phyloP scores from a whole-genome alignment of 148 eudicot species.

The Camellia sinensis region DNA sequence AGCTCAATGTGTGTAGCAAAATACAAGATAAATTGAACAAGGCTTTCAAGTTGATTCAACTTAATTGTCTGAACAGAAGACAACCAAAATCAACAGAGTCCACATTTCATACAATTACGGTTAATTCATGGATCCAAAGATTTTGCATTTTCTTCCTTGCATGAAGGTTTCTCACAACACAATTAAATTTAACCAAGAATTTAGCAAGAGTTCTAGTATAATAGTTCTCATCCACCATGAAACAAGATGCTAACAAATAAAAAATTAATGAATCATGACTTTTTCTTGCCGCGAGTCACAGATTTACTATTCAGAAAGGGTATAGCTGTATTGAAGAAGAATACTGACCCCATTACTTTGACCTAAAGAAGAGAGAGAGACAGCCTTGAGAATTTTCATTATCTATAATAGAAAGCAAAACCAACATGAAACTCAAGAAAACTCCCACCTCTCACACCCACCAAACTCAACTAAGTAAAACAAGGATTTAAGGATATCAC shows the following conservation, averaged over 20 bases:
- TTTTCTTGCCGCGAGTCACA: neutral
- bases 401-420: neutral
- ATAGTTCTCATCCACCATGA: neutral
- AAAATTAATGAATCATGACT: neutral
- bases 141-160: too few species aligned
- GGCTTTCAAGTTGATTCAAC: too few species aligned
- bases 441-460: neutral
- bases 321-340: too few species aligned
- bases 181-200: too few species aligned
- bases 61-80: neutral
- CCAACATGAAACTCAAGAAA: neutral
- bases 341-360: too few species aligned
- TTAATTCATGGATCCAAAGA: neutral
- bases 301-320: neutral
- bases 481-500: neutral
- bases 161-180: too few species aligned
- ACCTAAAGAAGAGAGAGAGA: too few species aligned
- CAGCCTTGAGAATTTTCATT: neutral
- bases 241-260: neutral
- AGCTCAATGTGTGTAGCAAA: too few species aligned
- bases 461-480: neutral
- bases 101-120: neutral
- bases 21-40: too few species aligned
- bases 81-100: neutral
- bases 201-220: neutral